These are phyloP conservation scores for Cryphonectria parasitica DNA, from an alignment of 2,329 filamentous ascomycete species.

Conservation along the genomic window DNA sequence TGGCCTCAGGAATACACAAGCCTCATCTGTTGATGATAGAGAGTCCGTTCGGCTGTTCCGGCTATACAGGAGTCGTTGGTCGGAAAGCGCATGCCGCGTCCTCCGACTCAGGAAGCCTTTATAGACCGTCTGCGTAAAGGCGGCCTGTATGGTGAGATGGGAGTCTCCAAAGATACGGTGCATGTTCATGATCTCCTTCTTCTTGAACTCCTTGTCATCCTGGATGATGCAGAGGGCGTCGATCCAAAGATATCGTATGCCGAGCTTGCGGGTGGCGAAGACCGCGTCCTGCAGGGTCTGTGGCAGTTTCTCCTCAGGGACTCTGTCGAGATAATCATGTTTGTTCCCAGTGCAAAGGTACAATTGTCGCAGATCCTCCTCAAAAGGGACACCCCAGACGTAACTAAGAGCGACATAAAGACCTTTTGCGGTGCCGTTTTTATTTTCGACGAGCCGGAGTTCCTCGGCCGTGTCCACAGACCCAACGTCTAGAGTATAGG, in stretches of 20 bases:
- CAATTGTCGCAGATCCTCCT: neutral
- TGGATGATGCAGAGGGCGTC: constrained; percentile 17
- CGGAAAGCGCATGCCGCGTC: neutral
- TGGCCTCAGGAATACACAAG: neutral
- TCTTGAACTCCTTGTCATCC: constrained; percentile 9
- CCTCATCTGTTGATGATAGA: neutral
- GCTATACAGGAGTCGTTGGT: neutral
- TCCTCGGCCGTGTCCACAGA: neutral
- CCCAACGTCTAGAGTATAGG: neutral
- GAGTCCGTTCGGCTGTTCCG: neutral
- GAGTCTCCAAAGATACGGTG: neutral
- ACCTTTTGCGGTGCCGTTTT: neutral
- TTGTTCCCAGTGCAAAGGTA: neutral
- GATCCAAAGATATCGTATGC: constrained; percentile 15
- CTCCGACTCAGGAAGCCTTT: neutral
- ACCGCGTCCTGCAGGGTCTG: constrained; percentile 5
- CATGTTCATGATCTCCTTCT: neutral
- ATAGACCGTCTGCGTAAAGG: neutral
- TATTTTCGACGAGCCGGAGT: neutral
- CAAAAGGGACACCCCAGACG: neutral
- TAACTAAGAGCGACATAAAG: neutral
- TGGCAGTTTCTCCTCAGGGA: constrained; percentile 5
- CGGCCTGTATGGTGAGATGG: neutral
- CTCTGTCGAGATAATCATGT: neutral
- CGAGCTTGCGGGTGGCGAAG: neutral